Base-by-base conservation (phyloP, 768 basidiomycete genomes). In the Leccinellum albellum region DNA sequence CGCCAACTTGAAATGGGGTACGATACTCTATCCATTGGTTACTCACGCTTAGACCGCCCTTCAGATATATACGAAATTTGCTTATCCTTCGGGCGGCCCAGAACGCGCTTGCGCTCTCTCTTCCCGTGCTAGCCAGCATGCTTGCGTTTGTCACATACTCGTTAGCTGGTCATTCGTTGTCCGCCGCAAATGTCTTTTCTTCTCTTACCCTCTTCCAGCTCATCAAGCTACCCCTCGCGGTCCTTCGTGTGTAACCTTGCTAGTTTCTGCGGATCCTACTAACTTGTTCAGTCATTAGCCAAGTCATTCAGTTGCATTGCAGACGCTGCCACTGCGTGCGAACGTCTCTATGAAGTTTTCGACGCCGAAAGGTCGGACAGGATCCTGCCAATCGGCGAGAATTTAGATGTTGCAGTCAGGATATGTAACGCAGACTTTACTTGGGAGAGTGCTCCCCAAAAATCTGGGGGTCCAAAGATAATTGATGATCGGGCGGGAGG, bases 401-500 rank as follows among this genome's bases (percentile, higher is more conserved):
- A 76, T 14, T 68, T 89, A 28, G 76, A 83, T n/a, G 70, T 75
- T 31, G 95, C 92, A 2, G 64, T 97, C 53, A 78, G 80, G 55
- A 81, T 91, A 46, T 75, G 81, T 49, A 77, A 80, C 53, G 93
- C 84, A 6, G 80, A 84, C 12, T 96, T 96, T 73, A 84, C 85
- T 1, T 98, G 95, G 95, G 94, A 97, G 64, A 80, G 84, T 4
- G 82, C 88, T 1, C 84, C 87, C 0, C 80, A 82, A n/a, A n/a
- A n/a, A n/a, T n/a, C n/a, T 35, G 40, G 29, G 42, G 64, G 6
- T 44, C n/a, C 82, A 82, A 60, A 90, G 95, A 65, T 83, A 90
- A 28, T 71, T 95, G 58, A 93, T 90, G 65, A 89, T 96, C 51
- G 90, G 90, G 54, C 85, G 94, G 51, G 17, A 48, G 37, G 50